Evolutionary conservation across 495 filamentous ascomycete species (phyloP).

Genomic region (Delitschia confertaspora): DNA sequence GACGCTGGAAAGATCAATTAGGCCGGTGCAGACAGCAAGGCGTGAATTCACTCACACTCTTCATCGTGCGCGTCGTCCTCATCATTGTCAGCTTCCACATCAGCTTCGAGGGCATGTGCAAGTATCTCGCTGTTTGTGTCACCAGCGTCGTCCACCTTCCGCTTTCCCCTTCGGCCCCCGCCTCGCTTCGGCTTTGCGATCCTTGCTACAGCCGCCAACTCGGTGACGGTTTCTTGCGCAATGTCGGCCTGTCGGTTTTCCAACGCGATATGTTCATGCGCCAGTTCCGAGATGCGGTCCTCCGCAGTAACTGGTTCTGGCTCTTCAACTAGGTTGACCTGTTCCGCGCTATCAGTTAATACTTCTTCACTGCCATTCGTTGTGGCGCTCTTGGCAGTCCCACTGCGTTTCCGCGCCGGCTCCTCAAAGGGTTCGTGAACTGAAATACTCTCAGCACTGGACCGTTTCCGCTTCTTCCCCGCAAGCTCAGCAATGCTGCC

Average conservation of each 20-base stretch:
- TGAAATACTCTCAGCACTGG: constrained; percentile 26
- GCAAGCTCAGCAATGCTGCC: constrained; percentile 29
- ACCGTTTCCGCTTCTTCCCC: constrained; percentile 41
- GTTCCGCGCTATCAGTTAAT: constrained; percentile 10
- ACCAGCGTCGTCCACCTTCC: constrained; percentile 23
- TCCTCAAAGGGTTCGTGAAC: constrained; percentile 41
- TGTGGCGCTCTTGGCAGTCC: constrained; percentile 34
- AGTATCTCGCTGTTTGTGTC: constrained; percentile 7
- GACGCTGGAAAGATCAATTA: constrained; percentile 45
- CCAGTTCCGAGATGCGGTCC: constrained; percentile 11
- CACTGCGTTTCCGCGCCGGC: constrained; percentile 50
- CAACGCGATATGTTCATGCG: constrained; percentile 21
- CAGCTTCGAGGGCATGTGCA: constrained; percentile 7
- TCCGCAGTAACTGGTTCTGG: constrained; percentile 17
- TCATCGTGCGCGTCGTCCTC: constrained; percentile 29
- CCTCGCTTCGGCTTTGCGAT: constrained; percentile 24
- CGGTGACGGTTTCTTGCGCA: constrained; percentile 21
- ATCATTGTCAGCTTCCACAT: constrained; percentile 27
- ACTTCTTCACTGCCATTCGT: constrained; percentile 14
- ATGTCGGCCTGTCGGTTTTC: constrained; percentile 16
- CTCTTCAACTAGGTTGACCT: constrained; percentile 19
- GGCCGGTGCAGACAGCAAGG: no score
- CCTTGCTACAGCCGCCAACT: constrained; percentile 18
- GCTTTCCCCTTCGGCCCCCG: constrained; percentile 31
- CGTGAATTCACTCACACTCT: constrained; percentile 9